phyloP scores from a whole-genome alignment of 371 early-diverging fungal genomes.

The Mortierella sp. region DNA sequence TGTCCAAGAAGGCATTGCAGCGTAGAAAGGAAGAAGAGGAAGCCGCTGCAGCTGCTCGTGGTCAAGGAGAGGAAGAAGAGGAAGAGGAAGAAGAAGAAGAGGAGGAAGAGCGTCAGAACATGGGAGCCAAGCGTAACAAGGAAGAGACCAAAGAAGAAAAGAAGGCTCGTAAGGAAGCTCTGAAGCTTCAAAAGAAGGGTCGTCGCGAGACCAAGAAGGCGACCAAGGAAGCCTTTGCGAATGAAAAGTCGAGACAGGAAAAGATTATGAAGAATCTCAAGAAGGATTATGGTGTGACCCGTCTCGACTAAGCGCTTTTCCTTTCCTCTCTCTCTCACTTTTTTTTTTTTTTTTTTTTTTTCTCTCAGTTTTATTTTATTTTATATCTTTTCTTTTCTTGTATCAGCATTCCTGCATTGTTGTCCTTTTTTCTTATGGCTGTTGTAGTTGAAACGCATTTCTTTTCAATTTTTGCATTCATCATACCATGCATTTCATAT shows the following conservation, averaged over 20 bases:
- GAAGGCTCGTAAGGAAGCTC: slow-evolving; percentile 83
- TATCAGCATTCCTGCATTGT: no score
- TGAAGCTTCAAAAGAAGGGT: slow-evolving; percentile 83
- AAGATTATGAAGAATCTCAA: slow-evolving; percentile 61
- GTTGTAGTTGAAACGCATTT: no score
- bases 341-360: slow-evolving; percentile 7
- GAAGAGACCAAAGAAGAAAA: slow-evolving; percentile 89
- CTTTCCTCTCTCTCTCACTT: background rate
- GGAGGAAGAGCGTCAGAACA: slow-evolving; percentile 59
- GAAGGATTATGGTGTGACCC: slow-evolving; percentile 51
- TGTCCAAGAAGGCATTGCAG: slow-evolving; percentile 55
- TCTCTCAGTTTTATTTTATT: background rate
- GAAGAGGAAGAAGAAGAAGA: slow-evolving; percentile 61
- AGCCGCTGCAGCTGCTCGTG: slow-evolving; percentile 29
- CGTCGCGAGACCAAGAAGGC: slow-evolving; percentile 81
- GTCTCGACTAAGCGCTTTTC: slow-evolving; percentile 39
- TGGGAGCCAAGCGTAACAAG: slow-evolving; percentile 73
- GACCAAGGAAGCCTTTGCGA: slow-evolving; percentile 77
- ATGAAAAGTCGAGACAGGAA: slow-evolving; percentile 67
- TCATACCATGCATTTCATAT: no score
- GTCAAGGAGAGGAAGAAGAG: slow-evolving; percentile 32
- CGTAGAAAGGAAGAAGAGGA: slow-evolving; percentile 45
- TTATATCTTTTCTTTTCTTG: background rate
- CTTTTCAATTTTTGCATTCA: no score
- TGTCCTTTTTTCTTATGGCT: no score